Conservation (phyloP, 495 filamentous ascomycete species). For the Letharia lupina region DNA sequence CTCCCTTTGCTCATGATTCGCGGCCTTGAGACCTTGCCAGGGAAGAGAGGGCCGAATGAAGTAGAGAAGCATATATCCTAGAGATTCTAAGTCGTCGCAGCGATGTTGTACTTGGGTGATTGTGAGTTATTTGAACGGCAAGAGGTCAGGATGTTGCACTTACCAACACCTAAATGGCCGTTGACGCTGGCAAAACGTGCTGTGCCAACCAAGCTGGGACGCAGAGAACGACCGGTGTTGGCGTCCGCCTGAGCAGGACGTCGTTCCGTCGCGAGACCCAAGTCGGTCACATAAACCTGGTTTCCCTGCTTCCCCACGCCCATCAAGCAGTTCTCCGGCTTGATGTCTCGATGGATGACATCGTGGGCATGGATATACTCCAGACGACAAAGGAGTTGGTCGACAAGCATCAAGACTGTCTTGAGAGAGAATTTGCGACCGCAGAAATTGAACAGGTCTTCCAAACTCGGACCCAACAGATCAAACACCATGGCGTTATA, state of each 20-base stretch:
- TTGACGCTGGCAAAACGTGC: not conserved
- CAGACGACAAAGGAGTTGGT: not conserved
- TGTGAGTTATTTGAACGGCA: not conserved
- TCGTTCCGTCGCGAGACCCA: not conserved
- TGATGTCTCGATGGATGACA: constrained; percentile 53
- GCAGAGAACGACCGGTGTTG: not conserved
- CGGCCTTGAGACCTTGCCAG: not conserved
- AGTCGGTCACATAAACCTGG: not conserved
- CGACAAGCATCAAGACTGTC: not conserved
- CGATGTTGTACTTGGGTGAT: not conserved
- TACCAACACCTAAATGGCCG: not conserved
- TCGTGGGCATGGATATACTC: constrained; percentile 27
- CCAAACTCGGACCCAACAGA: too few relatives aligned
- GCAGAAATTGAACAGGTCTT: not conserved
- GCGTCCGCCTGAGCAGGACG: too few relatives aligned
- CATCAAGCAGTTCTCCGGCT: constrained; percentile 74
- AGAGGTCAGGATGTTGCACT: not conserved
- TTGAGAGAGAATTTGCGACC: not conserved
- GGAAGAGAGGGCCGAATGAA: not conserved
- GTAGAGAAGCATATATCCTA: not conserved
- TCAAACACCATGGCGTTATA: too few relatives aligned
- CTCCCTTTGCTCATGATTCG: not conserved
- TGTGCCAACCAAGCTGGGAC: not conserved
- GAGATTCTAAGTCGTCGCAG: not conserved
- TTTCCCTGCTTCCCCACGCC: constrained; percentile 65